Evolutionary conservation across 768 basidiomycete species (phyloP), one percentile per base, ranked within the genome.

Genomic region (Rossbeevera mucosa): DNA sequence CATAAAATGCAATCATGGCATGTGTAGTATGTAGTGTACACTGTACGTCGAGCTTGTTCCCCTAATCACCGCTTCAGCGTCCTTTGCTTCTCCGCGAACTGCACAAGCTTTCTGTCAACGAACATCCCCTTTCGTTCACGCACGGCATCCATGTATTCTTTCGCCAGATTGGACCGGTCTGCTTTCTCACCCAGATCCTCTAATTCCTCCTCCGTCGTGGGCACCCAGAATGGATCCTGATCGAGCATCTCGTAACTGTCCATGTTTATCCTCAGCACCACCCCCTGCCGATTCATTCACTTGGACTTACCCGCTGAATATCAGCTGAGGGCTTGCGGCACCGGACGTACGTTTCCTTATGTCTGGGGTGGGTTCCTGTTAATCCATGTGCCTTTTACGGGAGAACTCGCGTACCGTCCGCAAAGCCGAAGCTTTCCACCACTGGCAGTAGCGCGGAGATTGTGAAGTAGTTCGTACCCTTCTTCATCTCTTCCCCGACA

Each of bases 111-210:
- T 58, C 84, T 76, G 70, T 97, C 93, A 7, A 96, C 88, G 68
- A 94, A 95, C 82, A 98, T 80, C 5, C 96, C 96, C 64, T 98
- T 98, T 24, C 95, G 77, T 60, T 86, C 88, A 60, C 95, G 79
- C 26, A 97, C 95, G 0, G 70, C 76, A 59, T 98, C 94, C 84
- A 96, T 87, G 59, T 97, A 98, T 16, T 74, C 80, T 62, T 93
- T 93, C 0, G 95, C 96, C n/a, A 97, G 73, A 69, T 99, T 99
- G 11, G 82, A 80, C 47, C 91, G 76, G 65, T 98, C 96, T 0
- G 95, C 86, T 68, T 98, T 97, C 67, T 95, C 93, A 43, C 96
- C 96, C 9, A 99, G 75, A 67, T 98, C 95, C 66, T 98, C 95
- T 36, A 98, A 74, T 58, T 98, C 95, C 64, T 96, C 94, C 62